These are phyloP conservation scores for Xylariomycetidae sp. DNA, from an alignment of 2,329 filamentous ascomycete genomes.

Conservation along the genomic window DNA sequence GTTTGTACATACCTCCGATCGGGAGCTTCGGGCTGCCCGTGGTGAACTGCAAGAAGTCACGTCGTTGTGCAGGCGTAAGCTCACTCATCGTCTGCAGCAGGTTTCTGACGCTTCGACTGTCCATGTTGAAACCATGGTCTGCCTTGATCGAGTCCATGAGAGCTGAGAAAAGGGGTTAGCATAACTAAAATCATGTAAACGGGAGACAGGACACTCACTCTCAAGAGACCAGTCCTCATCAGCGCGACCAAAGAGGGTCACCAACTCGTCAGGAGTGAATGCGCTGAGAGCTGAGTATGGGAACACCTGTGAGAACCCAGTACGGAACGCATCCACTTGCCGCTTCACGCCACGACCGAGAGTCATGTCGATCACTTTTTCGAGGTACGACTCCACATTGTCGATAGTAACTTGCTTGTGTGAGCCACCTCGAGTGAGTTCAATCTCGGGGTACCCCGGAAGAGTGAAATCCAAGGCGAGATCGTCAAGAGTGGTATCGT, in stretches of 20 bases:
- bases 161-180: slow-evolving; percentile 44
- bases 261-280: slow-evolving; percentile 91
- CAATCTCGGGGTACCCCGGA: slow-evolving; percentile 82
- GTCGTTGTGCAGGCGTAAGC: slow-evolving; percentile 64
- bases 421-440: slow-evolving; percentile 69
- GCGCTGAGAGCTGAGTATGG: slow-evolving; percentile 86
- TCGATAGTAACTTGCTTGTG: slow-evolving; percentile 76
- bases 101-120: slow-evolving; percentile 92
- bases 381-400: slow-evolving; percentile 84
- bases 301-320: slow-evolving; percentile 93
- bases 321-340: slow-evolving; percentile 86
- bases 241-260: slow-evolving; percentile 85
- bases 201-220: slow-evolving; percentile 54
- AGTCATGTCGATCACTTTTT: slow-evolving; percentile 86
- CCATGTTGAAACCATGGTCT: slow-evolving; percentile 97
- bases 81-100: slow-evolving; percentile 93
- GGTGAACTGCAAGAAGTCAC: slow-evolving; percentile 95
- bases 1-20: slow-evolving; percentile 72
- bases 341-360: slow-evolving; percentile 79
- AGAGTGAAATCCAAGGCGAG: slow-evolving; percentile 90
- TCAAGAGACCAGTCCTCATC: slow-evolving; percentile 98
- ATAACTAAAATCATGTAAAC: slow-evolving; percentile 12
- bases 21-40: slow-evolving; percentile 97
- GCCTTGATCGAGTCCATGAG: slow-evolving; percentile 98
- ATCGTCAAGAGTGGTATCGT: slow-evolving; percentile 76